Evolutionary conservation across 1,139 yeast species (phyloP), one percentile per base, ranked within the genome.

Genomic region (Yamadazyma diospyri): DNA sequence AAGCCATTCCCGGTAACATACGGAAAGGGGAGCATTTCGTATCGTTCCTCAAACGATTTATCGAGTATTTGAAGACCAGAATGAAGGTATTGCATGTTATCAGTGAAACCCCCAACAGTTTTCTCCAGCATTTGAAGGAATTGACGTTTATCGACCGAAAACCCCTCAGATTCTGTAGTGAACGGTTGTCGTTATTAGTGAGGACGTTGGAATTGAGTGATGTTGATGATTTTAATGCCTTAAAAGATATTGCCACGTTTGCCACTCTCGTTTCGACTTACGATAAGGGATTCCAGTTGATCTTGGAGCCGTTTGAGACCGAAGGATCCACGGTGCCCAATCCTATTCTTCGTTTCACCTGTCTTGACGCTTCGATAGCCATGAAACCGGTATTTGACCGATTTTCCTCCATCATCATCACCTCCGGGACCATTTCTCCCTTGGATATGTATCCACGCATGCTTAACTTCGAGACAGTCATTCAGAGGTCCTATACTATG

Each of bases 301-400:
- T 92, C 42, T 67, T 94, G 35, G 99, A 92, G 51, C 99, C 99
- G 0, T 92, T 79, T 61, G 99, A 92, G 55, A 82, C 96, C 0
- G 99, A 92, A 51, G 94, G 92, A 39, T 89, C 97, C 1, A 89
- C 97, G 0, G 98, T 94, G 12, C 98, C 99, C 1, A 94, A 92
- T 53, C 99, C 99, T 1, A 84, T 92, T n/a, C 62, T 94, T 48
- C 82, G 94, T 52, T 88, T 92, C 52, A 81, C 97, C 0, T 92
- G 99, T 63, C 67, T 94, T 32, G 99, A 92, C 62, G 98, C 98
- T 0, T 88, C 97, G 0, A 94, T 94, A 46, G 98, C 98, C 3
- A 92, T 92, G 45, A 92, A 88, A 53, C 98, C 99, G 0, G 92
- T 92, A 0, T 92, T 92, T 66, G 97, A 92, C 33, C 71, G 92